Evolutionary conservation across 768 basidiomycete species (phyloP).

Genomic region (Tubosaeta sp.): DNA sequence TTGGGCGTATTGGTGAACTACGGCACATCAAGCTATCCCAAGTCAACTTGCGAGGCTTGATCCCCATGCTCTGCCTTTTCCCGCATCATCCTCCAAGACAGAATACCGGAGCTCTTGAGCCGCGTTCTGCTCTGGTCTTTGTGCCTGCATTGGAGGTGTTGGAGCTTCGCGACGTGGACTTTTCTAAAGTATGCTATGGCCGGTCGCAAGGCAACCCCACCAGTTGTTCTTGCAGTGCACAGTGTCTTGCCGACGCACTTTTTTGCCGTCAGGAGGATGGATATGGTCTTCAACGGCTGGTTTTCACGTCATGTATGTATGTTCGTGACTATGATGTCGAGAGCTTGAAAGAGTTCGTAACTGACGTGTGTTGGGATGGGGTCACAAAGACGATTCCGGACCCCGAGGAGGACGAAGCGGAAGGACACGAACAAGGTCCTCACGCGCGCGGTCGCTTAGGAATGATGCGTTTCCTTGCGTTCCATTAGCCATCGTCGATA

Average conservation of each 20-base stretch:
- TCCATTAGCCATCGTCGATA: not conserved
- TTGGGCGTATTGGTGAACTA: conserved; percentile 15
- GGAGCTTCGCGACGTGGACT: conserved; percentile 5
- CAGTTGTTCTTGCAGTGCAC: conserved; percentile 2
- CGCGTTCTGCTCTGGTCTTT: conserved; percentile 8
- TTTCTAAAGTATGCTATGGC: conserved; percentile 6
- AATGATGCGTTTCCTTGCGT: not conserved
- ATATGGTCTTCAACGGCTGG: conserved; percentile 10
- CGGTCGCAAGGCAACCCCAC: not conserved
- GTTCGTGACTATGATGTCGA: conserved; percentile 2
- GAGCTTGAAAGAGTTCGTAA: conserved; percentile 3
- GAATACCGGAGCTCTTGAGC: not conserved
- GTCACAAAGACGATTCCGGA: not conserved
- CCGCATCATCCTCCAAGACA: not conserved
- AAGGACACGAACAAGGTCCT: not conserved
- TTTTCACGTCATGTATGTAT: conserved; percentile 9
- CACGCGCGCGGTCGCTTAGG: not conserved
- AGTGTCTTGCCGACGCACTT: conserved; percentile 18
- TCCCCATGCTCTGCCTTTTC: conserved; percentile 2
- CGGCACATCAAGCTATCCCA: conserved; percentile 7
- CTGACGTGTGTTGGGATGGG: conserved; percentile 19
- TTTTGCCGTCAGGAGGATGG: conserved; percentile 9
- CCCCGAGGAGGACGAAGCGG: not conserved
- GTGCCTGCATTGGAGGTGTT: conserved; percentile 14
- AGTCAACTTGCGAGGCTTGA: conserved; percentile 8